A percentile compares a stretch with the other conserved stretches of the same genome.
phyloP scores from a whole-genome alignment of 2,329 filamentous ascomycete species.

The Septoria linicola region DNA sequence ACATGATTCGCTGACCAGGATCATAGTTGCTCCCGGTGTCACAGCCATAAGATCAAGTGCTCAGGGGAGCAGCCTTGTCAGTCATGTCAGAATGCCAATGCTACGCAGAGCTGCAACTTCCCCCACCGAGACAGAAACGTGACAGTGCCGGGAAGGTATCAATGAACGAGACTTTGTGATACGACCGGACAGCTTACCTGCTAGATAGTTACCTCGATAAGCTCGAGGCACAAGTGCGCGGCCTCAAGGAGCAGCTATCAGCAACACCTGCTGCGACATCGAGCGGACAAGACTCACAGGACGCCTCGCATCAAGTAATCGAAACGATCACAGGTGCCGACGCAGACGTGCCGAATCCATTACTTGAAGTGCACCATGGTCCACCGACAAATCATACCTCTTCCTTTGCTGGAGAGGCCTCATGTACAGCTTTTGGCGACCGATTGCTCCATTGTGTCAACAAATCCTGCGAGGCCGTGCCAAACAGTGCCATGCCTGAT shows the following conservation, averaged over 20 bases:
- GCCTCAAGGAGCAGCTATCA: constrained; percentile 17
- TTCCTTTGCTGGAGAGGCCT: constrained; percentile 29
- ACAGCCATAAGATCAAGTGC: constrained; percentile 33
- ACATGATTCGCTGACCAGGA: neutral
- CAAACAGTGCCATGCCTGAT: constrained; percentile 25
- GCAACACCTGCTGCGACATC: neutral
- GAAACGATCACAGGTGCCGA: constrained; percentile 11
- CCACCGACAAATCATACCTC: constrained; percentile 19
- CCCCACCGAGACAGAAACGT: constrained; percentile 30
- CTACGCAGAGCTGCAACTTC: constrained; percentile 22
- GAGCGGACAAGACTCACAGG: neutral
- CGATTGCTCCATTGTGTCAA: constrained; percentile 29
- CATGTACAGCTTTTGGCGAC: constrained; percentile 31
- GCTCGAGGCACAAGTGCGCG: constrained; percentile 27
- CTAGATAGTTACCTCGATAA: constrained; percentile 31
- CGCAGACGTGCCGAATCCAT: constrained; percentile 27
- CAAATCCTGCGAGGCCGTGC: constrained; percentile 9
- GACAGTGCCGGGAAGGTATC: constrained; percentile 24
- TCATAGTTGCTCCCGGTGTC: constrained; percentile 29
- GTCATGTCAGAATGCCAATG: constrained; percentile 26
- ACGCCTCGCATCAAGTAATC: neutral
- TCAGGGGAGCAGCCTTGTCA: constrained; percentile 31
- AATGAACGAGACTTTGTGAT: no score
- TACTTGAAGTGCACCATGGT: constrained; percentile 29
- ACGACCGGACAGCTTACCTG: no score